These are phyloP conservation scores for Phytophthora megakarya DNA, from an alignment of 352 stramenopile species.

Conservation along the genomic window DNA sequence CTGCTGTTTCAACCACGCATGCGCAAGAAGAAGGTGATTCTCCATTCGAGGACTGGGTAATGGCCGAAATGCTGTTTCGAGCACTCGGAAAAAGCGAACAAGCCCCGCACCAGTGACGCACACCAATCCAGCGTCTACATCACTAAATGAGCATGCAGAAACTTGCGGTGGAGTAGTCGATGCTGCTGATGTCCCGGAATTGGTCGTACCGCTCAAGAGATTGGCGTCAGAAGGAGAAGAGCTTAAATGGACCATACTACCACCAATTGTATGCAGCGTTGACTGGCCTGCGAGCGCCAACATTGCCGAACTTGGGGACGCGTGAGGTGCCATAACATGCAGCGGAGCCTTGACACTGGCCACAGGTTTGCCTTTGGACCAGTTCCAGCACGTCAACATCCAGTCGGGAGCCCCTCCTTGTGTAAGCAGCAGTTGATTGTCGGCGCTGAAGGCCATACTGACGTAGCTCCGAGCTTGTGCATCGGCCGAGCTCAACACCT, in stretches of 20 bases:
- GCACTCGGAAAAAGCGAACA: slow-evolving; percentile 92
- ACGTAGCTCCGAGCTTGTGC: slow-evolving; percentile 69
- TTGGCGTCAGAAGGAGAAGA: slow-evolving; percentile 34
- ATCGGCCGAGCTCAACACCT: slow-evolving; percentile 81
- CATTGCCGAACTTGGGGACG: slow-evolving; percentile 55
- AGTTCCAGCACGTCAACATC: slow-evolving; percentile 93
- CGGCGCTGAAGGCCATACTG: slow-evolving; percentile 88
- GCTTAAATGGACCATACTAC: slow-evolving; percentile 31
- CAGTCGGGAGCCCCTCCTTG: slow-evolving; percentile 86
- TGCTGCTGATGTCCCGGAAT: slow-evolving; percentile 1
- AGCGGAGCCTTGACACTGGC: slow-evolving; percentile 76
- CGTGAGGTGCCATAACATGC: slow-evolving; percentile 51
- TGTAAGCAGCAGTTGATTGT: slow-evolving; percentile 91
- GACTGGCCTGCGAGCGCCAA: slow-evolving; percentile 36
- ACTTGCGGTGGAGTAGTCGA: slow-evolving; percentile 40
- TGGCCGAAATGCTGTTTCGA: slow-evolving; percentile 84
- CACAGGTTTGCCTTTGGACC: slow-evolving; percentile 90
- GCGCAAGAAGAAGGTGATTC: slow-evolving; percentile 73
- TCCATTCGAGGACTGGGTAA: slow-evolving; percentile 85
- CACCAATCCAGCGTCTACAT: slow-evolving; percentile 86
- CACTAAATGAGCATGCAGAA: slow-evolving; percentile 87
- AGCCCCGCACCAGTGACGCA: slow-evolving; percentile 82
- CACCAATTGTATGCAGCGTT: slow-evolving; percentile 25
- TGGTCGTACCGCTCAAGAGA: slow-evolving; percentile 17
- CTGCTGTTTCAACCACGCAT: slow-evolving; percentile 90